Evolutionary conservation across 2,329 filamentous ascomycete species (phyloP), one percentile per base, ranked within the genome.

Genomic region (Monosporascus sp.): DNA sequence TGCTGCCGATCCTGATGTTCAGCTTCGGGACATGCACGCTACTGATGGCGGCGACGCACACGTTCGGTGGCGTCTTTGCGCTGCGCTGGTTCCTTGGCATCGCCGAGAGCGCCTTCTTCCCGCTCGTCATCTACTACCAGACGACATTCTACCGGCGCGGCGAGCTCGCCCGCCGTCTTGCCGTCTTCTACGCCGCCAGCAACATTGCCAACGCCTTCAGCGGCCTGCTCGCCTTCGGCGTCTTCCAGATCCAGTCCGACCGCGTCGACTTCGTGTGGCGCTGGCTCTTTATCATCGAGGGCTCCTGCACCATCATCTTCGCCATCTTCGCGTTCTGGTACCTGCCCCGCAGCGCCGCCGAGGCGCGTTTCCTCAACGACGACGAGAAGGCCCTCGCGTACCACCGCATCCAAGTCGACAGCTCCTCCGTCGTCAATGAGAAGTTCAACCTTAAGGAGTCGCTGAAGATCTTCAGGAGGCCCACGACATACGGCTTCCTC

Each of bases 321-420:
- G 73, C 86, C 15, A 60, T 80, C 52, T 84, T 91, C 60, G 85
- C 86, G 1, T 88, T 78, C 68, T 85, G 80, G 70, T 89, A 88
- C 61, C 78, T 92, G 1, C 88, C 88, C 0, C 75, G 70, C 51
- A 85, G 79, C 47, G 84, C 86, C 0, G 76, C 80, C 37, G 78
- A 84, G 57, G 87, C 87, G 1, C 74, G 68, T 1, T 91, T 91
- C 63, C 74, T 91, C 20, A 83, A 69, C 53, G 74, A 80, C 2
- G 81, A 84, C 2, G 86, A 92, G 66, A 86, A 84, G 63, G 73
- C 76, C 8, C 77, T 91, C 0, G 88, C 88, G 3, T 86, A 83
- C 62, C 81, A 84, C 62, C 84, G 88, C n/a, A 88, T 91, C 57
- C 85, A 87, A 57, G 78, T 89, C 50, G 89, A 93, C 66, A 87